Evolutionary conservation across 2,329 filamentous ascomycete genomes (phyloP).

Genomic region (Claviceps africana): DNA sequence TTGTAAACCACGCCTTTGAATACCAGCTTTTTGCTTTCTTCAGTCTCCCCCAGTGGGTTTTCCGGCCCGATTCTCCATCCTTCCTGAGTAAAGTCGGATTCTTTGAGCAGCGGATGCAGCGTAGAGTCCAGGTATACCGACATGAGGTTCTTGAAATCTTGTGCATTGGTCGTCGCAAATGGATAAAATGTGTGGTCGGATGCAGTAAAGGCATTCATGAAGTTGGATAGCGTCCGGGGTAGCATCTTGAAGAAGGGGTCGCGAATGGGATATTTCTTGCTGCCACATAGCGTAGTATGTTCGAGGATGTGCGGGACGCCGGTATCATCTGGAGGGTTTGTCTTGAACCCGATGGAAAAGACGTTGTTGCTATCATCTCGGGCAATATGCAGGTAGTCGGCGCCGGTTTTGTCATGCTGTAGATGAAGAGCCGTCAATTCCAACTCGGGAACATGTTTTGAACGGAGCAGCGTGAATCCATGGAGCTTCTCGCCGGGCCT

Average conservation of each 20-base stretch:
- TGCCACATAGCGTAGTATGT: slow-evolving; percentile 92
- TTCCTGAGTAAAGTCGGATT: slow-evolving; percentile 88
- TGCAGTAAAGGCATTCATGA: slow-evolving; percentile 98
- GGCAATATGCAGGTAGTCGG: slow-evolving; percentile 90
- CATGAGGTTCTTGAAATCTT: slow-evolving; percentile 92
- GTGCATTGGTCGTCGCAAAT: slow-evolving; percentile 89
- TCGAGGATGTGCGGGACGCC: slow-evolving; percentile 95
- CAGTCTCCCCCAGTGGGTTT: slow-evolving; percentile 51
- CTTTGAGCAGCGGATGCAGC: slow-evolving; percentile 74
- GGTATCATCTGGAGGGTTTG: slow-evolving; percentile 90
- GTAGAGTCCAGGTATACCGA: slow-evolving; percentile 95
- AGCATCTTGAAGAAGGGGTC: slow-evolving; percentile 99
- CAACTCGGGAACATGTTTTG: slow-evolving; percentile 87
- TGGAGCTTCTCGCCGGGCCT: slow-evolving; percentile 74
- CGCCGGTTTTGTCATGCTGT: slow-evolving; percentile 87
- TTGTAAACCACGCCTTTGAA: slow-evolving; percentile 99
- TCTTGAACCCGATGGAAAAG: slow-evolving; percentile 98
- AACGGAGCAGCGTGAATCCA: slow-evolving; percentile 79
- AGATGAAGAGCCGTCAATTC: slow-evolving; percentile 84
- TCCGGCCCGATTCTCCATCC: slow-evolving; percentile 93
- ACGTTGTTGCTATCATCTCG: slow-evolving; percentile 98
- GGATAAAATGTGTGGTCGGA: slow-evolving; percentile 95
- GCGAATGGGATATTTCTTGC: slow-evolving; percentile 89
- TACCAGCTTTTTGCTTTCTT: slow-evolving; percentile 55
- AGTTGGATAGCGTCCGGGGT: slow-evolving; percentile 93